A percentile compares a stretch with the other conserved stretches of the same genome.
phyloP scores from a whole-genome alignment of 495 filamentous ascomycete genomes.

The Podospora anserina region DNA sequence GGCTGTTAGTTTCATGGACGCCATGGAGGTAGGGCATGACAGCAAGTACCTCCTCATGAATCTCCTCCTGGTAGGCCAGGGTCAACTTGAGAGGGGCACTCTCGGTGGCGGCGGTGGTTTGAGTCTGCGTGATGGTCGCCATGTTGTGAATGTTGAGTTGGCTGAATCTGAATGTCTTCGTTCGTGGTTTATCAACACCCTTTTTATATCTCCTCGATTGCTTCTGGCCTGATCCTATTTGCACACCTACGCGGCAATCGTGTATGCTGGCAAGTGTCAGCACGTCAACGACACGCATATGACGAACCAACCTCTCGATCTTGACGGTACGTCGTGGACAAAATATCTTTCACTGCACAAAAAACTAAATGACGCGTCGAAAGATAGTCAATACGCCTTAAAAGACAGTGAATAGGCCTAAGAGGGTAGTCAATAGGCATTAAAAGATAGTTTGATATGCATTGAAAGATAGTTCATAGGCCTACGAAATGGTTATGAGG shows the following conservation, averaged over 20 bases:
- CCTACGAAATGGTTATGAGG: too few species aligned
- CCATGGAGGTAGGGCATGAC: not conserved
- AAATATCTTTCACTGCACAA: too few species aligned
- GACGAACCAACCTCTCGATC: constrained; percentile 12
- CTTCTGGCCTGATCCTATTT: not conserved
- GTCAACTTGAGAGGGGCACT: constrained; percentile 20
- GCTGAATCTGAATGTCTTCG: not conserved
- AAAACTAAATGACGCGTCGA: too few species aligned
- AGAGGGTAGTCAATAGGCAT: too few species aligned
- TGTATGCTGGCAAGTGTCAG: not conserved
- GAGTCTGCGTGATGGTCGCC: constrained; percentile 13
- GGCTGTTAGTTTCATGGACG: not conserved
- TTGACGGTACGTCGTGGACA: not conserved
- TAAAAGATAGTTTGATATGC: too few species aligned
- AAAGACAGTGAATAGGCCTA: too few species aligned
- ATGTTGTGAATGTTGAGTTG: not conserved
- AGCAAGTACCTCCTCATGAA: constrained; percentile 22
- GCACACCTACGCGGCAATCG: not conserved
- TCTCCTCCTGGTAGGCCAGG: constrained; percentile 24
- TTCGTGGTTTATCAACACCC: not conserved
- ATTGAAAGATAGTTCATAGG: too few species aligned
- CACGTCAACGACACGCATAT: constrained; percentile 23
- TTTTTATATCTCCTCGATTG: not conserved
- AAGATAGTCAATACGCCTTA: too few species aligned
- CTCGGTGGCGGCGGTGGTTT: constrained; percentile 21